A percentile compares a stretch with the other conserved stretches of the same genome.
Evolutionary conservation across 2,329 filamentous ascomycete genomes (phyloP).

Genomic region (Cladosporium colombiae): DNA sequence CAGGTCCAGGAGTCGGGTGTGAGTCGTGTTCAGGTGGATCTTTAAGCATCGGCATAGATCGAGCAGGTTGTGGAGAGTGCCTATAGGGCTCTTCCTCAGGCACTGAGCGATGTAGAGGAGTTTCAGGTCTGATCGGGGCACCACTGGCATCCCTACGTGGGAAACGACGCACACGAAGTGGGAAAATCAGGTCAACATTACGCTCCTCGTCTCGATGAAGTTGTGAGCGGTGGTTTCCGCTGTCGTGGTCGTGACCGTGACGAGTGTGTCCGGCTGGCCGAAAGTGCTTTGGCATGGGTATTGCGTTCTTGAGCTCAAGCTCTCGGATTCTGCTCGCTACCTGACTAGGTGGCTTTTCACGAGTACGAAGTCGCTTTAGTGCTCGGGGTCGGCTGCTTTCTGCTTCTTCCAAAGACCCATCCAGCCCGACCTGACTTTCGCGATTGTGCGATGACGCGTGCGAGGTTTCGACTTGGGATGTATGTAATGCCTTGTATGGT

Average conservation of each 20-base stretch:
- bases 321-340: slow-evolving; percentile 14
- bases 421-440: not conserved
- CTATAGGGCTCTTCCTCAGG: slow-evolving; percentile 26
- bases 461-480: not conserved
- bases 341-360: not conserved
- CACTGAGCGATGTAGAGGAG: slow-evolving; percentile 29
- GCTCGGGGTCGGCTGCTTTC: not conserved
- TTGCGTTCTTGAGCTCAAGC: slow-evolving; percentile 7
- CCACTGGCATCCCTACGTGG: slow-evolving; percentile 28
- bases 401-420: slow-evolving; percentile 15
- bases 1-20: not conserved
- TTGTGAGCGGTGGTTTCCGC: not conserved
- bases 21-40: not conserved
- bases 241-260: slow-evolving; percentile 8
- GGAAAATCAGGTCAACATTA: slow-evolving; percentile 28
- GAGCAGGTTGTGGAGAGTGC: slow-evolving; percentile 28
- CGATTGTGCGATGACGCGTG: not conserved
- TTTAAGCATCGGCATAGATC: slow-evolving; percentile 9
- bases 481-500: not conserved
- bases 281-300: slow-evolving; percentile 13
- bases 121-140: slow-evolving; percentile 28
- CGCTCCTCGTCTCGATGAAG: not conserved
- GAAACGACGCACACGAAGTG: slow-evolving; percentile 32
- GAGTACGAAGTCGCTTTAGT: not conserved
- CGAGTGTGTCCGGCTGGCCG: slow-evolving; percentile 9